These are phyloP conservation scores for Colletotrichum melonis DNA, from an alignment of 2,329 filamentous ascomycete species.

Conservation along the genomic window DNA sequence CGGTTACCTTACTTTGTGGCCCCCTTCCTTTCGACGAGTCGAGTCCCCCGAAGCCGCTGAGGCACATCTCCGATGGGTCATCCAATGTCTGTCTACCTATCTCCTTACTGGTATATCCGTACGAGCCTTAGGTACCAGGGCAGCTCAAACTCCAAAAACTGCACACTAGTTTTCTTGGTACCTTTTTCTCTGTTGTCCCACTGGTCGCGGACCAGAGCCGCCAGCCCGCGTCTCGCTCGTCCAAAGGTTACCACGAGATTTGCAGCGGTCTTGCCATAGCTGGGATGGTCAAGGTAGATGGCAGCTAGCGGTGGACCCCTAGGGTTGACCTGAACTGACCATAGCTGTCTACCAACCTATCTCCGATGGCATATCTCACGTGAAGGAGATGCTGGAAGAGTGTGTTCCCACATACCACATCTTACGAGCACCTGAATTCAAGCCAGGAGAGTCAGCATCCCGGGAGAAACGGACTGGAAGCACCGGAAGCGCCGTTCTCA, in stretches of 20 bases:
- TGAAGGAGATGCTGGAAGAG: not conserved
- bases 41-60: slow-evolving; percentile 19
- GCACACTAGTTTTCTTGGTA: slow-evolving; percentile 11
- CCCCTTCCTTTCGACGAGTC: not conserved
- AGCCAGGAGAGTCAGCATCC: not conserved
- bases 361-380: not conserved
- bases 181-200: not conserved
- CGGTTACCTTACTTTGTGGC: slow-evolving; percentile 16
- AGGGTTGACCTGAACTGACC: slow-evolving; percentile 7
- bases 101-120: not conserved
- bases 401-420: not conserved
- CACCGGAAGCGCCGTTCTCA: not conserved
- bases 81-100: not conserved
- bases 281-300: slow-evolving; percentile 17
- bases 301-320: slow-evolving; percentile 15
- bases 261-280: slow-evolving; percentile 30
- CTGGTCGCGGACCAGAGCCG: slow-evolving; percentile 5
- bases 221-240: slow-evolving; percentile 2
- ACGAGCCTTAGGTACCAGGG: not conserved
- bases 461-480: not conserved
- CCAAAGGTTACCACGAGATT: slow-evolving; percentile 31
- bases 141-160: not conserved
- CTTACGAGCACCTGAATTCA: not conserved
- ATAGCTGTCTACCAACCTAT: not conserved
- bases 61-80: not conserved